These are phyloP conservation scores for Annona cherimola DNA, from an alignment of 164 flowering plant species.

Conservation along the genomic window DNA sequence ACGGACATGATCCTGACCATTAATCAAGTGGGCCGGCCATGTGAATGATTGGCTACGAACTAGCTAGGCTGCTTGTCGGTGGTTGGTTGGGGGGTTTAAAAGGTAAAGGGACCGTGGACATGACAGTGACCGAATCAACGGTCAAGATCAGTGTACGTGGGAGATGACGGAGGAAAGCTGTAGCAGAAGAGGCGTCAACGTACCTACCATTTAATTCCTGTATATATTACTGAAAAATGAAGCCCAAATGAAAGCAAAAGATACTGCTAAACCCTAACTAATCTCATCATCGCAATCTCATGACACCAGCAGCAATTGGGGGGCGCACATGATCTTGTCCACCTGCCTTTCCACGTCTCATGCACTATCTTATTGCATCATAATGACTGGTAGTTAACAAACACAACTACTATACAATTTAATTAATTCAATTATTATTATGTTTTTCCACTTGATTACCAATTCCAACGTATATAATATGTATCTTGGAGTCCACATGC, in stretches of 20 bases:
- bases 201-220: not conserved
- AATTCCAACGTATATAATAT: too few relatives aligned
- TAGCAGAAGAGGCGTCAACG: not conserved
- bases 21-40: too few relatives aligned
- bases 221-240: not conserved
- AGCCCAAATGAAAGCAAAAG: not conserved
- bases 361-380: not conserved
- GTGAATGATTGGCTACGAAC: too few relatives aligned
- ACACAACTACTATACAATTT: not conserved
- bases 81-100: not conserved
- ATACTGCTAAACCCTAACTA: constrained; percentile 3
- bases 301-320: not conserved
- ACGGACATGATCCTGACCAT: too few relatives aligned
- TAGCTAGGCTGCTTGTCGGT: not conserved
- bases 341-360: not conserved
- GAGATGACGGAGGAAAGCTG: not conserved
- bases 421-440: too few relatives aligned
- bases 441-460: too few relatives aligned
- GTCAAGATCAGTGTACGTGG: not conserved
- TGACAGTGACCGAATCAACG: not conserved
- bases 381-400: not conserved
- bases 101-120: not conserved
- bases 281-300: not conserved
- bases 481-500: too few relatives aligned
- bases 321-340: constrained; percentile 2